phyloP scores from a whole-genome alignment of 371 early-diverging fungal species.

The Lichtheimia ramosa region DNA sequence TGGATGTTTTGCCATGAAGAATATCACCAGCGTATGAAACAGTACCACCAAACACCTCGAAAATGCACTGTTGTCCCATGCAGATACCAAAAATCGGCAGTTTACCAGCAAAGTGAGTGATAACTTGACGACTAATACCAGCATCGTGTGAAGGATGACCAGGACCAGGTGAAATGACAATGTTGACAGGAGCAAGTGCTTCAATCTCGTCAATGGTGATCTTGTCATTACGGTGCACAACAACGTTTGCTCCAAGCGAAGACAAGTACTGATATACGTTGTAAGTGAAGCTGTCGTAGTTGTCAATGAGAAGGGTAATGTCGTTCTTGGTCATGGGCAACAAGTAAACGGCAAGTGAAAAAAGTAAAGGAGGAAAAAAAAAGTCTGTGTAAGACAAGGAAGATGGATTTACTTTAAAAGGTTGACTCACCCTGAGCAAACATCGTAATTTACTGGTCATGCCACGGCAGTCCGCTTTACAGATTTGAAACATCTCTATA shows the following conservation, averaged over 20 bases:
- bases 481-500: too few species aligned
- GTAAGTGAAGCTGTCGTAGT: conserved; percentile 98
- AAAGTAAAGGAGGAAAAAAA: background rate
- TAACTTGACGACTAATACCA: conserved; percentile 85
- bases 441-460: too few species aligned
- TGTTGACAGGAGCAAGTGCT: conserved; percentile 81
- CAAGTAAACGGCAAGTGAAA: background rate
- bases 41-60: conserved; percentile 89
- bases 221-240: conserved; percentile 92
- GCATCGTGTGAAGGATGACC: conserved; percentile 91
- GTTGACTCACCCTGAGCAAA: background rate
- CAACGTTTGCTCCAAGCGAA: conserved; percentile 88
- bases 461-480: too few species aligned
- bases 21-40: conserved; percentile 92
- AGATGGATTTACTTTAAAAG: background rate
- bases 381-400: background rate
- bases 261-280: conserved; percentile 95
- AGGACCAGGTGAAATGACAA: conserved; percentile 96
- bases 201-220: conserved; percentile 82
- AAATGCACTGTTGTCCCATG: conserved; percentile 96
- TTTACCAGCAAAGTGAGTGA: conserved; percentile 86
- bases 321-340: conserved; percentile 35
- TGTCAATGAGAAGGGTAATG: conserved; percentile 89
- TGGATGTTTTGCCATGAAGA: conserved; percentile 92
- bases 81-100: conserved; percentile 97